Evolutionary conservation across 1,284 basidiomycete species (phyloP).

Genomic region (Austroboletus novae-zelandiae): DNA sequence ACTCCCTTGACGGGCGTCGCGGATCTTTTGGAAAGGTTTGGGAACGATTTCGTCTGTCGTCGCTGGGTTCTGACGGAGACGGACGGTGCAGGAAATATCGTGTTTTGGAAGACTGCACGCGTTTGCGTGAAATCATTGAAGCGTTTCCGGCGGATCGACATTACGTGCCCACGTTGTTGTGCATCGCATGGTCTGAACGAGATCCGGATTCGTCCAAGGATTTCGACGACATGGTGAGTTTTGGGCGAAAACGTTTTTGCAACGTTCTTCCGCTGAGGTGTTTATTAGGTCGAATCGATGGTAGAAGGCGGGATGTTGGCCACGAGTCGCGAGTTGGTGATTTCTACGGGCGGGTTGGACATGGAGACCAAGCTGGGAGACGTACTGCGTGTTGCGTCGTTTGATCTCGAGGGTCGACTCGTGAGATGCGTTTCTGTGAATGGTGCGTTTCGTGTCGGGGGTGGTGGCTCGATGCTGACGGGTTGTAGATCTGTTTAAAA

Average conservation of each 20-base stretch:
- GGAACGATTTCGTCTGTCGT: background rate
- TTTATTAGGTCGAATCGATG: constrained; percentile 44
- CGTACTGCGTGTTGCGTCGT: constrained; percentile 38
- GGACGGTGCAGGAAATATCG: constrained; percentile 57
- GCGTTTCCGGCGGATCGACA: constrained; percentile 49
- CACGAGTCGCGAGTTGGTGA: constrained; percentile 42
- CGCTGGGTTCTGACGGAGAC: background rate
- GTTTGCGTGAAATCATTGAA: constrained; percentile 61
- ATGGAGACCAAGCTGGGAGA: constrained; percentile 52
- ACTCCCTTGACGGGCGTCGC: constrained; percentile 57
- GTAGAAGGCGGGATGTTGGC: constrained; percentile 43
- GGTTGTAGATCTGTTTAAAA: constrained; percentile 44
- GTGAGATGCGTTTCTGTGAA: constrained; percentile 45
- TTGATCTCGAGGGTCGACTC: constrained; percentile 58
- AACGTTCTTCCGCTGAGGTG: constrained; percentile 1
- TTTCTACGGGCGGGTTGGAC: constrained; percentile 51
- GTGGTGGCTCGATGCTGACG: background rate
- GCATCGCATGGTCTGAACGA: constrained; percentile 56
- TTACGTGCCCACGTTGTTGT: constrained; percentile 57
- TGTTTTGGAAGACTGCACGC: constrained; percentile 65
- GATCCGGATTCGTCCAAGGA: constrained; percentile 40
- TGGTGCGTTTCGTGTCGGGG: constrained; percentile 37
- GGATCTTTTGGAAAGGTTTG: constrained; percentile 64
- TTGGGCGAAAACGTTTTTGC: background rate
- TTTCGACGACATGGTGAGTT: constrained; percentile 49